Evolutionary conservation across 2,329 filamentous ascomycete species (phyloP), one percentile per base, ranked within the genome.

Genomic region (Trichophyton simii): DNA sequence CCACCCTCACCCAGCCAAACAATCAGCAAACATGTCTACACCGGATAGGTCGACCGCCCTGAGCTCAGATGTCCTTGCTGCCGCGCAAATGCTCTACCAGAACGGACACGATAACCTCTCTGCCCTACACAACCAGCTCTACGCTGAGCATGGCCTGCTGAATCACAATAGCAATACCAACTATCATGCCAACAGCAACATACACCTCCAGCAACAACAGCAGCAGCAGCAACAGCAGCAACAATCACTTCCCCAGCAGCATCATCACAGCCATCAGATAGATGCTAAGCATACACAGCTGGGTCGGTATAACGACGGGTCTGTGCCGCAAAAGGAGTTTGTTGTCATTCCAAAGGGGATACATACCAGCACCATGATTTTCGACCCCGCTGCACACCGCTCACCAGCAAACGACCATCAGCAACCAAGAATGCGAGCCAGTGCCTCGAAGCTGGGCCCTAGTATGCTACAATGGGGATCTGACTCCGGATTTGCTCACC

Each of bases 391-490:
- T 20, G 69, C 69, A 38, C 68, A 75, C 38, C 69, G 72, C 1
- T 68, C 71, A 25, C 48, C 31, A 68, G 69, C 38, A 68, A 75
- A 38, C 69, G 72, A 1, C 67, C 71, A 69, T 60, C 70, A 72
- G 62, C 20, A 48, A 9, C 38, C 41, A 8, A 31, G 15, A 15
- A 15, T 25, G 9, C 8, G 18, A 3, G 8, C 28, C 20, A 11
- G 6, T 8, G 20, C 18, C 9, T 20, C 20, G 5, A 48, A 31
- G 42, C 7, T 48, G 36, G 41, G 41, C 78, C 67, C 67, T 20
- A 69, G 71, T 9, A 68, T 71, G 59, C 77, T 87, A 52, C 81
- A 82, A 64, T 89, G 84, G 82, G 87, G 87, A 8, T 87, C 87
- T 0, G 87, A 89, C 71, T 71, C 79, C n/a, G 82, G 77, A 62